Conservation (phyloP, 257 asterid species). For the Nicotiana sylvestris region DNA sequence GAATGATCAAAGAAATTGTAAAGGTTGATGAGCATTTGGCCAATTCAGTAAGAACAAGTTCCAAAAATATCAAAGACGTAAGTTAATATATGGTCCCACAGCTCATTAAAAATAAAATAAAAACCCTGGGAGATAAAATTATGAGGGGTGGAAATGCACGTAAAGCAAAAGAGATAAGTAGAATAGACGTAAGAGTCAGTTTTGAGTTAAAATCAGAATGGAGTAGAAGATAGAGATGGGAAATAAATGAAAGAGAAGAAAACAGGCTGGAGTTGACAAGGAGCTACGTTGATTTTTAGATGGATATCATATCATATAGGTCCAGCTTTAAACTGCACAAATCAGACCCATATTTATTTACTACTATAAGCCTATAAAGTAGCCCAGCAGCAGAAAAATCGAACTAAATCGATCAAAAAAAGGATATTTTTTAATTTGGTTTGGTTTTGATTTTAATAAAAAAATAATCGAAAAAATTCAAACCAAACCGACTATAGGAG, state of each 20-base stretch:
- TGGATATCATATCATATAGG: neutral
- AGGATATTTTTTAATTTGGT: no score
- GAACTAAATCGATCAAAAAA: no score
- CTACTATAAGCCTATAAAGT: neutral
- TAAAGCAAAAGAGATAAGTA: neutral
- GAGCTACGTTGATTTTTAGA: neutral
- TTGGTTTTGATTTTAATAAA: no score
- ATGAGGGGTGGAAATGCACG: neutral
- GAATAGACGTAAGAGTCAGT: no score
- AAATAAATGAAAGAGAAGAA: constrained; percentile 7
- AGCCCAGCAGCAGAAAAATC: neutral
- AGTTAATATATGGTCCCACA: no score
- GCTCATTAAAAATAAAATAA: no score
- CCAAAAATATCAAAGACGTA: no score
- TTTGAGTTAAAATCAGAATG: neutral
- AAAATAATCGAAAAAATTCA: no score
- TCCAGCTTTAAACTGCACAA: constrained; percentile 10
- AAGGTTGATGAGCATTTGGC: neutral
- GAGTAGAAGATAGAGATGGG: neutral
- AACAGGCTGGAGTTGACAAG: constrained; percentile 13
- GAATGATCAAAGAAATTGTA: no score
- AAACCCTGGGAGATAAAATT: no score
- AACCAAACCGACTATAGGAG: no score
- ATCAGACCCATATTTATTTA: neutral
- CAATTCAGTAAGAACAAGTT: neutral